Base-by-base conservation (phyloP, 345 rosid genomes). In the Psidium friedrichsthalianum region DNA sequence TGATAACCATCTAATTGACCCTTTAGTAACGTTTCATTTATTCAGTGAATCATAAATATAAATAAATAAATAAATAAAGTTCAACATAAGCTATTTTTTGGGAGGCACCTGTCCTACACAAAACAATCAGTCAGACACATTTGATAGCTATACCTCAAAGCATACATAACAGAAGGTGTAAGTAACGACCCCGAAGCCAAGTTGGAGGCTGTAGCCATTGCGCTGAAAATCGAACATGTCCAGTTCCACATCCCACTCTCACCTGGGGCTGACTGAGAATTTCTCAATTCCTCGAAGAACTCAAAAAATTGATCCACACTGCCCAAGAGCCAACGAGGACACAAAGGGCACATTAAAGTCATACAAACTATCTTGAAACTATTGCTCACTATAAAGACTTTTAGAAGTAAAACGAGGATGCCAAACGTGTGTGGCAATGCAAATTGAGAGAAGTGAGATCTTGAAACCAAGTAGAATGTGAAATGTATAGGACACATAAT, bases 301-400 rank as follows among this genome's bases (percentile, higher is more conserved):
- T 95, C 98, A 88, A 95, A 95, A 8, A 95, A 95, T 82, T 94
- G 98, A 89, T 95, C 98, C 93, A 95, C 92, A 5, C 98, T 97
- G 94, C 84, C 85, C 59, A 84, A 82, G n/a, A 32, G 74, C 29
- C 84, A 49, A 82, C 29, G 42, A 61, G 36, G 57, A 7, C 52
- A 53, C 56, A 53, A 53, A 53, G 16, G 20, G 6, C 21, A 5
- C 56, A 53, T 53, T 16, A 53, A 16, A 51, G 16, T 51, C 53
- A 51, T 5, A 12, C 53, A 51, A 1, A 4, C 13, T 51, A 51
- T 51, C 53, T 15, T 12, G 53, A 47, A 1, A 47, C 51, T 47
- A 47, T 47, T 47, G 8, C 51, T 47, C 51, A 47, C 51, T 47
- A 10, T 47, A 47, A 47, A 47, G 51, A 47, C 51, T 47, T 47